phyloP scores from a whole-genome alignment of 2,329 filamentous ascomycete genomes.

The Claviceps monticola region DNA sequence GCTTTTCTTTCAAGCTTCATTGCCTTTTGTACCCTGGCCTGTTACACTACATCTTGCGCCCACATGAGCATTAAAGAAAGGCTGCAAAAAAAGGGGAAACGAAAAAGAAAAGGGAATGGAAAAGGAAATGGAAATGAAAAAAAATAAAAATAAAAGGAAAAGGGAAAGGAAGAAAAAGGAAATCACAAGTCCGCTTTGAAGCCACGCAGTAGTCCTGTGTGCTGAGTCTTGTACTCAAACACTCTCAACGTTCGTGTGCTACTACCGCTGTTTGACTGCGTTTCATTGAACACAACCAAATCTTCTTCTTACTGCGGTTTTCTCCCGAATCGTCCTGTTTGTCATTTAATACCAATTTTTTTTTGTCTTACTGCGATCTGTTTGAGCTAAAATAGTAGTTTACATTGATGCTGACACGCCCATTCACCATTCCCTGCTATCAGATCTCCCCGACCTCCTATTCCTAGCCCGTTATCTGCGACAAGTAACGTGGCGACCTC shows the following conservation, averaged over 20 bases:
- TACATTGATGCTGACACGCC: background rate
- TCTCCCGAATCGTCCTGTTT: background rate
- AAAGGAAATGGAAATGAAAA: too few relatives aligned
- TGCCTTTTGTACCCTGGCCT: background rate
- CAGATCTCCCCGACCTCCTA: constrained; percentile 35
- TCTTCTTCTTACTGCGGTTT: background rate
- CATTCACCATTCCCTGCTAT: background rate
- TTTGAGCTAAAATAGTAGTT: background rate
- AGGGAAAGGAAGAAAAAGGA: background rate
- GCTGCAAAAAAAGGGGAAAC: background rate
- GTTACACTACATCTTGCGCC: background rate
- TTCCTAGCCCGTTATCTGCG: constrained; percentile 36
- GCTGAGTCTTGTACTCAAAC: background rate
- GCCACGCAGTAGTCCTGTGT: background rate
- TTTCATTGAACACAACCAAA: background rate
- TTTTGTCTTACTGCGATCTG: background rate
- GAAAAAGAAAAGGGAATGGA: background rate
- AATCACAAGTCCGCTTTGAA: background rate
- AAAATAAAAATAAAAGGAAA: background rate
- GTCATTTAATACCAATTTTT: background rate
- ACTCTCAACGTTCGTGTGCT: background rate
- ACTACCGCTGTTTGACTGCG: background rate
- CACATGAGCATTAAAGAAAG: background rate
- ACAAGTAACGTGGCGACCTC: constrained; percentile 28
- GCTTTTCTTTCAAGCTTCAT: background rate